Conservation (phyloP, 306 rosid genomes). For the Casuarina cunninghamiana region DNA sequence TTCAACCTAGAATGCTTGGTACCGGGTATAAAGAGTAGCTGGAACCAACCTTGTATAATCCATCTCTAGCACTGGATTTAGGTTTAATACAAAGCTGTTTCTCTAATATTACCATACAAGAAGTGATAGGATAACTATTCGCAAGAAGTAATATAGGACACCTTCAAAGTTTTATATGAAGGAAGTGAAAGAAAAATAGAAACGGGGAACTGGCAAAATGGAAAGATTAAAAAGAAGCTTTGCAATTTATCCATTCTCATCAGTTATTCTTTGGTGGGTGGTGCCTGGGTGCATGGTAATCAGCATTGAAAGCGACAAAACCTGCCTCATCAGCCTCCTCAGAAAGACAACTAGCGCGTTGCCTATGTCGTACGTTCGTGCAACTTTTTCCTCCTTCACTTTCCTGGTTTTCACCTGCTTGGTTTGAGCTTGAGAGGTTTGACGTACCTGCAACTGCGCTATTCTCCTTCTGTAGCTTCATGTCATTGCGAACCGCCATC, state of each 20-base stretch:
- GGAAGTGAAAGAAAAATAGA: background rate
- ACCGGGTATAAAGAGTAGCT: no score
- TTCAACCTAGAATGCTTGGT: no score
- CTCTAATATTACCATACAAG: no score
- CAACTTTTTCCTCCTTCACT: background rate
- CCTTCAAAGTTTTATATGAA: no score
- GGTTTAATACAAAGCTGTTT: no score
- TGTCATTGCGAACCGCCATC: constrained; percentile 2
- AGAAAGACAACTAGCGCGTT: constrained; percentile 22
- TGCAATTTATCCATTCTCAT: constrained; percentile 6
- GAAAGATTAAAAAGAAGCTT: background rate
- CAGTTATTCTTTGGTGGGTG: constrained; percentile 62
- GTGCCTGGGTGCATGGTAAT: constrained; percentile 50
- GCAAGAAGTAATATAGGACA: no score
- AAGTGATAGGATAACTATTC: no score
- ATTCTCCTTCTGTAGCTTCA: background rate
- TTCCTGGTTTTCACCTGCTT: constrained; percentile 10
- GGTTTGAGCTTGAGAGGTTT: constrained; percentile 16
- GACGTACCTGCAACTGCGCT: constrained; percentile 6
- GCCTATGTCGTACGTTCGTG: constrained; percentile 6
- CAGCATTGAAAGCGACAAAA: constrained; percentile 52
- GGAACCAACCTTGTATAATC: no score
- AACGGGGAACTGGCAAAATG: no score
- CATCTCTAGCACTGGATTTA: no score
- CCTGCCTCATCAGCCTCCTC: constrained; percentile 27